Percentiles rank a stretch among this genome's conserved stretches.
Conservation (phyloP, 2,329 filamentous ascomycete species). For the Colletotrichum lini region DNA sequence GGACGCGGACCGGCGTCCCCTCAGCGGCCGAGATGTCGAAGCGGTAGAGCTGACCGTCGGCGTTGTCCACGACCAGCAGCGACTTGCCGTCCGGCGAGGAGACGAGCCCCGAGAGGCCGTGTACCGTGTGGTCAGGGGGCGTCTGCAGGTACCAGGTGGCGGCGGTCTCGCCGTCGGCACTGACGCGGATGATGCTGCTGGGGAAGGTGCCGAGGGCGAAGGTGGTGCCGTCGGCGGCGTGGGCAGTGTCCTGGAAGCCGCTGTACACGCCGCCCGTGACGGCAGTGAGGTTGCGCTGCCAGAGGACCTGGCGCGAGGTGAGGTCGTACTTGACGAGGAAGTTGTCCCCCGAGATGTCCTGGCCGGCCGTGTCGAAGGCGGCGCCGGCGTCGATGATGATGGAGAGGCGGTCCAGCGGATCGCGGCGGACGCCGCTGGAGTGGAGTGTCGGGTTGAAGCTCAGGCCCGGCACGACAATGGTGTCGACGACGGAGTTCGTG, state of each 20-base stretch:
- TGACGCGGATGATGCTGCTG: conserved; percentile 53
- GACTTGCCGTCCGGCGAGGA: conserved; percentile 34
- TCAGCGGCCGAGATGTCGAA: conserved; percentile 50
- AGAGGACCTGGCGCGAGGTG: conserved; percentile 46
- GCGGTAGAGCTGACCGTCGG: conserved; percentile 52
- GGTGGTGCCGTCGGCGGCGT: conserved; percentile 52
- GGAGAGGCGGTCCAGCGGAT: conserved; percentile 51
- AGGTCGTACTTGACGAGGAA: conserved; percentile 54
- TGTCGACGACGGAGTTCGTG: conserved; percentile 45
- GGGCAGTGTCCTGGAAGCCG: conserved; percentile 57
- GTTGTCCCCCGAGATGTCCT: conserved; percentile 54
- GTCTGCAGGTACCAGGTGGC: conserved; percentile 52
- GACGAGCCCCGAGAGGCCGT: conserved; percentile 38
- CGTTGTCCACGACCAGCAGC: conserved; percentile 51
- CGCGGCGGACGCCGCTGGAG: conserved; percentile 54
- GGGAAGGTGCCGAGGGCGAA: conserved; percentile 57
- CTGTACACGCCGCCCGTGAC: conserved; percentile 50
- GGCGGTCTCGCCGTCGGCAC: conserved; percentile 47
- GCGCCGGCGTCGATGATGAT: conserved; percentile 54
- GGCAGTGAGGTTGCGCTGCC: conserved; percentile 52
- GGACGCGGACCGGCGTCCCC: conserved; percentile 9
- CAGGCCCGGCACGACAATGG: conserved; percentile 49
- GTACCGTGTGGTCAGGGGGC: conserved; percentile 47
- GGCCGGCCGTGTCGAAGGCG: conserved; percentile 53
- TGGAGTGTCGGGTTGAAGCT: conserved; percentile 49